Percentiles rank a stretch among this genome's conserved stretches.
phyloP scores from a whole-genome alignment of 2,329 filamentous ascomycete species.

The Chalaropsis thielavioides region DNA sequence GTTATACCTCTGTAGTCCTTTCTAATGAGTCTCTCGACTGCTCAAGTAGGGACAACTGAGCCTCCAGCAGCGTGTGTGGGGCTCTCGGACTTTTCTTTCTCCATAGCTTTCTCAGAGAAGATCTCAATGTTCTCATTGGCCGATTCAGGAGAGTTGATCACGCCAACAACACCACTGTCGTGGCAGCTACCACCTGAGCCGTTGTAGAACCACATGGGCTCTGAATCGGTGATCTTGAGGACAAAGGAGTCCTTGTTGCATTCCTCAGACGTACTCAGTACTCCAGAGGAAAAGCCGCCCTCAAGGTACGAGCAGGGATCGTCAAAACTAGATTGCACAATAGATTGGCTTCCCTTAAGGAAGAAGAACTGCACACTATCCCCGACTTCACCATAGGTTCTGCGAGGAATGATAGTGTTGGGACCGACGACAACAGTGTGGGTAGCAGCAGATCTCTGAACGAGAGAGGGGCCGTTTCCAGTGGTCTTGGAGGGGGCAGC shows the following conservation, averaged over 20 bases:
- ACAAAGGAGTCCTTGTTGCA: conserved; percentile 25
- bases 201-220: conserved; percentile 2
- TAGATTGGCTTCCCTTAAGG: not conserved
- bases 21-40: too few relatives aligned
- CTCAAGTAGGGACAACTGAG: too few relatives aligned
- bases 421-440: too few relatives aligned
- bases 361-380: not conserved
- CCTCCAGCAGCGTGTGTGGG: too few relatives aligned
- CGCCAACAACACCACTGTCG: conserved; percentile 19
- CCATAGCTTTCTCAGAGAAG: too few relatives aligned
- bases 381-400: not conserved
- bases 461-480: not conserved
- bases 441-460: not conserved
- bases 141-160: conserved; percentile 15
- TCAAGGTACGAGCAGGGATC: conserved; percentile 30
- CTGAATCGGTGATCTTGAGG: conserved; percentile 18
- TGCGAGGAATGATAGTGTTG: too few relatives aligned
- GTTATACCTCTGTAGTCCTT: too few relatives aligned
- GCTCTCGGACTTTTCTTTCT: not conserved
- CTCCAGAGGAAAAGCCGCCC: not conserved
- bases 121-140: not conserved
- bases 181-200: conserved; percentile 19
- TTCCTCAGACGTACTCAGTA: not conserved
- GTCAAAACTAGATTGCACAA: conserved; percentile 23
- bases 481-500: not conserved